Evolutionary conservation across 1,139 yeast species (phyloP).

Genomic region (Wickerhamiella pararugosa): DNA sequence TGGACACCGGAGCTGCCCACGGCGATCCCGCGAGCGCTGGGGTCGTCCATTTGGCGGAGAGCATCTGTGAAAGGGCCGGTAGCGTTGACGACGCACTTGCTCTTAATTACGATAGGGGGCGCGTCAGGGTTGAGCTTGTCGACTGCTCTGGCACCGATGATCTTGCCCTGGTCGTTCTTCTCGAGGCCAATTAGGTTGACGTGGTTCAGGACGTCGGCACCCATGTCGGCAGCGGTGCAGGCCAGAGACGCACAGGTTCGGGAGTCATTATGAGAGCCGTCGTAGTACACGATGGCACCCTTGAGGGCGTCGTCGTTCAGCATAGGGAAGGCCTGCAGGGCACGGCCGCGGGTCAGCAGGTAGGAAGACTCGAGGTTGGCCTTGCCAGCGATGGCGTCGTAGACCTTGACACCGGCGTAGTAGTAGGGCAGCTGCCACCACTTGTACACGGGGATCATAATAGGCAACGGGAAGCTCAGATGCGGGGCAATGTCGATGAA

Average conservation of each 20-base stretch:
- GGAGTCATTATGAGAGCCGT: constrained; percentile 87
- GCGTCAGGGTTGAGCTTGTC: constrained; percentile 33
- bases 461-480: constrained; percentile 72
- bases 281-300: constrained; percentile 88
- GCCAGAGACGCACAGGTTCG: constrained; percentile 83
- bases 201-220: constrained; percentile 84
- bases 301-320: constrained; percentile 65
- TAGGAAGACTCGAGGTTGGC: constrained; percentile 75
- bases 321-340: constrained; percentile 76
- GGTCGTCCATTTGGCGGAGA: constrained; percentile 71
- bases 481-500: constrained; percentile 91
- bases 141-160: constrained; percentile 60
- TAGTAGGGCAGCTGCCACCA: constrained; percentile 96
- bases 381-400: constrained; percentile 84
- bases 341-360: constrained; percentile 50
- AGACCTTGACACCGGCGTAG: constrained; percentile 81
- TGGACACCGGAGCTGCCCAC: constrained; percentile 95
- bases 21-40: constrained; percentile 49
- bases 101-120: constrained; percentile 20
- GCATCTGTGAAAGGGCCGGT: constrained; percentile 89
- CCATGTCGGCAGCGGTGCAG: constrained; percentile 67
- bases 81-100: constrained; percentile 76
- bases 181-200: constrained; percentile 62
- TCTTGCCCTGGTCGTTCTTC: constrained; percentile 44
- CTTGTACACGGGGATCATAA: constrained; percentile 86